A percentile compares a stretch with the other conserved stretches of the same genome.
phyloP scores from a whole-genome alignment of 768 basidiomycete genomes.

The Pulveroboletus sp. region DNA sequence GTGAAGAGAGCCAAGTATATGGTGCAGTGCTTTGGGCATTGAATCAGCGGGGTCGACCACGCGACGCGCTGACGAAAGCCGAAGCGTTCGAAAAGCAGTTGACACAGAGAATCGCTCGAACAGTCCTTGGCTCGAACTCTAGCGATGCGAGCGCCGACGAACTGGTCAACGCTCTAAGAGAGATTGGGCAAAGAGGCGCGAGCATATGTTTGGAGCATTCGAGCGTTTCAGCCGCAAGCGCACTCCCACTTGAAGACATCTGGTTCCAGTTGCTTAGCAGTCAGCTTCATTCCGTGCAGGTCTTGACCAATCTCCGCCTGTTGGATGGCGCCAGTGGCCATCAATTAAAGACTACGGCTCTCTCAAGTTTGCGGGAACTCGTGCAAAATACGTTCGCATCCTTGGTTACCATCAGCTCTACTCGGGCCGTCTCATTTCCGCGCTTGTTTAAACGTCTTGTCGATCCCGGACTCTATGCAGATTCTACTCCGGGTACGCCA shows the following conservation, averaged over 20 bases:
- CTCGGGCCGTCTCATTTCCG: slow-evolving; percentile 82
- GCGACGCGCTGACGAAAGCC: slow-evolving; percentile 61
- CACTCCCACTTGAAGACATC: slow-evolving; percentile 66
- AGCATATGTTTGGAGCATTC: slow-evolving; percentile 70
- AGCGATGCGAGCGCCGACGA: slow-evolving; percentile 26
- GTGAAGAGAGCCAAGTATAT: slow-evolving; percentile 61
- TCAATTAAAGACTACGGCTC: slow-evolving; percentile 18
- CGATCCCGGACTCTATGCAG: slow-evolving; percentile 53
- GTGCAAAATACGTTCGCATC: slow-evolving; percentile 82
- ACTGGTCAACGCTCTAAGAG: slow-evolving; percentile 47
- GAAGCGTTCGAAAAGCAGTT: slow-evolving; percentile 53
- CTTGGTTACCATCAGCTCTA: slow-evolving; percentile 79
- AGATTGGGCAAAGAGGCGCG: slow-evolving; percentile 57
- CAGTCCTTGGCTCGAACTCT: slow-evolving; percentile 25
- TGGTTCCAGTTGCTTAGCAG: slow-evolving; percentile 86
- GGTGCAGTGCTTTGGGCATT: slow-evolving; percentile 82
- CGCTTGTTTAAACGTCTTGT: slow-evolving; percentile 89
- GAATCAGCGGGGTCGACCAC: slow-evolving; percentile 58
- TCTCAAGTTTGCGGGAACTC: slow-evolving; percentile 60
- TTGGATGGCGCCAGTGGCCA: slow-evolving; percentile 20
- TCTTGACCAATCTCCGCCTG: slow-evolving; percentile 44
- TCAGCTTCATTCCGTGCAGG: slow-evolving; percentile 77
- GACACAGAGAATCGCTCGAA: slow-evolving; percentile 40
- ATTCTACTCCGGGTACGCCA: slow-evolving; percentile 52
- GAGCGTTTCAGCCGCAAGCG: slow-evolving; percentile 33